phyloP scores from a whole-genome alignment of 2,329 filamentous ascomycete genomes.

The Macroventuria anomochaeta region DNA sequence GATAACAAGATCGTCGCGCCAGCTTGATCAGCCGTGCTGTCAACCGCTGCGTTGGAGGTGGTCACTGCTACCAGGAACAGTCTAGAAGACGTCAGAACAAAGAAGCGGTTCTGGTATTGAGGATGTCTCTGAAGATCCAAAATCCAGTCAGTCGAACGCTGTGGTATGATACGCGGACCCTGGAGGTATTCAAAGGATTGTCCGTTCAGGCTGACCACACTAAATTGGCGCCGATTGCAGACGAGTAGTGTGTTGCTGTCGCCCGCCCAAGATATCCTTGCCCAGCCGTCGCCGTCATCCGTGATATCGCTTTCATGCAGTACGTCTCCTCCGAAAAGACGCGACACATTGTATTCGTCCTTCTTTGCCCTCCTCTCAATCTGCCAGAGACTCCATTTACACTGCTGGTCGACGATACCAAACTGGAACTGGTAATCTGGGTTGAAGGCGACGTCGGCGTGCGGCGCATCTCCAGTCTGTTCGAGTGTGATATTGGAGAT shows the following conservation, averaged over 20 bases:
- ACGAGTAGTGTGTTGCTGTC: slow-evolving; percentile 59
- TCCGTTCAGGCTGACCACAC: slow-evolving; percentile 45
- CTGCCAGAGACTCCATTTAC: slow-evolving; percentile 73
- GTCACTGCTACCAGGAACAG: slow-evolving; percentile 59
- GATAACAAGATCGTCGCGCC: slow-evolving; percentile 51
- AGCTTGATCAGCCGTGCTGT: slow-evolving; percentile 25
- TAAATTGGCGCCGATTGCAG: slow-evolving; percentile 55
- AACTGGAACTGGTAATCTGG: slow-evolving; percentile 67
- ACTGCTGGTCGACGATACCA: slow-evolving; percentile 68
- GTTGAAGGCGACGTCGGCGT: slow-evolving; percentile 71
- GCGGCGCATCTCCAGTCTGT: slow-evolving; percentile 61
- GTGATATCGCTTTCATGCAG: neutral
- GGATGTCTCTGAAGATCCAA: slow-evolving; percentile 63
- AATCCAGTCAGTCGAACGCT: slow-evolving; percentile 56
- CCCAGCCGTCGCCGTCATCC: slow-evolving; percentile 56
- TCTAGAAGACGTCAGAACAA: slow-evolving; percentile 64
- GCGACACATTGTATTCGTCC: slow-evolving; percentile 43
- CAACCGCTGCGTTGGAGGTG: slow-evolving; percentile 32
- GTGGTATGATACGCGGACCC: slow-evolving; percentile 34
- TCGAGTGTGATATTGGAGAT: slow-evolving; percentile 60
- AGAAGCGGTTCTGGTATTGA: slow-evolving; percentile 57
- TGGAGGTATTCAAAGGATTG: slow-evolving; percentile 26
- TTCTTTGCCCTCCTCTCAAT: slow-evolving; percentile 46
- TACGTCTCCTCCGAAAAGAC: slow-evolving; percentile 38
- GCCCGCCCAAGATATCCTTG: slow-evolving; percentile 57